Conservation (phyloP, 2,329 filamentous ascomycete species). For the Trichoderma gracile region DNA sequence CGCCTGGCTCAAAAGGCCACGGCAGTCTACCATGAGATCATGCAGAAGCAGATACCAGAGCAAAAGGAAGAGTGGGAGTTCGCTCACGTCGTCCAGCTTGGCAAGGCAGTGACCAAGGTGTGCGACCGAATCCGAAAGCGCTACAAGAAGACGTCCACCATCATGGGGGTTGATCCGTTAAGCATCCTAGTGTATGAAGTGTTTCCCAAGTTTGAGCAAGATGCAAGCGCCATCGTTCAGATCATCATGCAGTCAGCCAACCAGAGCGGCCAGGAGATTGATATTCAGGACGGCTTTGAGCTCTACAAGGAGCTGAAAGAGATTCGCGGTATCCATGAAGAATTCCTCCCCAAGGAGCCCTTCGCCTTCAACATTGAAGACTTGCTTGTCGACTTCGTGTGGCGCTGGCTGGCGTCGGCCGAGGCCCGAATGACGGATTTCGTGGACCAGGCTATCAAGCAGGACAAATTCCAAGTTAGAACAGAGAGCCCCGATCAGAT, state of each 20-base stretch:
- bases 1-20: conserved; percentile 73
- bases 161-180: conserved; percentile 70
- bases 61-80: conserved; percentile 86
- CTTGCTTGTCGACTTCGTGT: conserved; percentile 86
- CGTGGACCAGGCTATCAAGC: conserved; percentile 87
- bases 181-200: conserved; percentile 78
- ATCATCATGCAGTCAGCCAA: conserved; percentile 75
- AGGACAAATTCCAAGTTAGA: conserved; percentile 81
- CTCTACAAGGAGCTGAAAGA: conserved; percentile 86
- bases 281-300: conserved; percentile 90
- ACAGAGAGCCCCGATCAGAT: conserved; percentile 62
- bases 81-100: conserved; percentile 84
- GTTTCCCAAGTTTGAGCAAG: conserved; percentile 86
- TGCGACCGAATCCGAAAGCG: conserved; percentile 89
- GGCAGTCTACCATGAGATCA: conserved; percentile 75
- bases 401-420: conserved; percentile 86
- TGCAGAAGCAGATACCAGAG: conserved; percentile 77
- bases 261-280: conserved; percentile 70
- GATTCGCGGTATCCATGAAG: conserved; percentile 77
- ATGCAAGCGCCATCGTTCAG: conserved; percentile 80
- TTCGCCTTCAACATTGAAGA: conserved; percentile 90
- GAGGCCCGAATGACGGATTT: conserved; percentile 78
- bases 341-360: conserved; percentile 68
- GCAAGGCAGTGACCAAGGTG: conserved; percentile 80
- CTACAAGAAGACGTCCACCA: conserved; percentile 82